Conservation (phyloP, 2,329 filamentous ascomycete genomes). For the Cladosporium sp. region DNA sequence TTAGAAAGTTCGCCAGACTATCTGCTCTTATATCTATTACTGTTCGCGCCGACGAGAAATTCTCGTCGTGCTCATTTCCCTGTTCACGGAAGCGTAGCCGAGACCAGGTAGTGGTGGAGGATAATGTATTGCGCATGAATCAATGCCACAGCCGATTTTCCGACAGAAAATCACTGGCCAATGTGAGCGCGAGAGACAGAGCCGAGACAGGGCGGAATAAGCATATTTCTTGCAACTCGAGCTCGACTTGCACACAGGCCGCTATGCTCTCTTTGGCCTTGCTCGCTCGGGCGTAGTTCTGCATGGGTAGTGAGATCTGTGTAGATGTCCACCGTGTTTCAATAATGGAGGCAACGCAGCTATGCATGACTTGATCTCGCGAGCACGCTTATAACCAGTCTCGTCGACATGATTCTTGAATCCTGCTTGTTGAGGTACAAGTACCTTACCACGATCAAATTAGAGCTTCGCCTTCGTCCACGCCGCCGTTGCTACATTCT, state of each 20-base stretch:
- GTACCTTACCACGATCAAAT: not conserved
- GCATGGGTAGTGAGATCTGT: not conserved
- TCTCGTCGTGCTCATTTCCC: not conserved
- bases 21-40: not conserved
- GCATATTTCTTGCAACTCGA: not conserved
- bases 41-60: not conserved
- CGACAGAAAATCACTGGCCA: not conserved
- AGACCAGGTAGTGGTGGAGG: not conserved
- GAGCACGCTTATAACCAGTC: not conserved
- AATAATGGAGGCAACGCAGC: not conserved
- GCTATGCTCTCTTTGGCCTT: not conserved
- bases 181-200: not conserved
- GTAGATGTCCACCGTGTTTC: not conserved
- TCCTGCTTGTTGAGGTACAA: not conserved
- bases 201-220: not conserved
- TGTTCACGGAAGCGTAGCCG: not conserved
- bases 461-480: conserved; percentile 14
- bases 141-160: not conserved
- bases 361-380: not conserved
- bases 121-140: not conserved
- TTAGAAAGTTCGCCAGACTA: not conserved
- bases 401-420: not conserved
- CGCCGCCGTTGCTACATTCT: conserved; percentile 1
- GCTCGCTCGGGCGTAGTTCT: not conserved
- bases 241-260: not conserved